phyloP scores from a whole-genome alignment of 2,329 filamentous ascomycete genomes.

The Sporothrix phasma region DNA sequence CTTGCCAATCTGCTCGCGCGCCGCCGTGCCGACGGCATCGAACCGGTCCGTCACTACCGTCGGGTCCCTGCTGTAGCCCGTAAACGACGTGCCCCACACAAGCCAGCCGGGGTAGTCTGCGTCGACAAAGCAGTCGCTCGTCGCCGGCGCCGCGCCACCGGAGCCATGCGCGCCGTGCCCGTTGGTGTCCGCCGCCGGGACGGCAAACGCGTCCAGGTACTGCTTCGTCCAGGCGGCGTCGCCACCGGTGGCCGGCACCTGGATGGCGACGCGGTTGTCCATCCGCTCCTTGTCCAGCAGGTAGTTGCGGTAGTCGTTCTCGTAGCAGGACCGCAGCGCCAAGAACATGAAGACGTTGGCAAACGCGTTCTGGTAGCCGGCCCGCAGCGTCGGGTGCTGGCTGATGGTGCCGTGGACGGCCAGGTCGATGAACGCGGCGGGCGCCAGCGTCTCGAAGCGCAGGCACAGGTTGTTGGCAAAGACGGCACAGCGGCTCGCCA shows the following conservation, averaged over 20 bases:
- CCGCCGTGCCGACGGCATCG: constrained; percentile 66
- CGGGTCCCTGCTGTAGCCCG: constrained; percentile 65
- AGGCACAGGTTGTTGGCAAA: constrained; percentile 86
- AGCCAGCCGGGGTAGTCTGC: constrained; percentile 91
- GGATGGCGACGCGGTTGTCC: constrained; percentile 63
- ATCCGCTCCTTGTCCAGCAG: constrained; percentile 70
- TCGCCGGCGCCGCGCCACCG: no score
- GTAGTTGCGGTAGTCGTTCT: constrained; percentile 80
- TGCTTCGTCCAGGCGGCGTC: constrained; percentile 69
- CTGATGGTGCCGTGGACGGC: constrained; percentile 78
- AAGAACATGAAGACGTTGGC: constrained; percentile 70
- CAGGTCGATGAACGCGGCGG: constrained; percentile 71
- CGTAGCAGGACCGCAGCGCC: constrained; percentile 75
- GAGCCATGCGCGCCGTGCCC: constrained; percentile 36
- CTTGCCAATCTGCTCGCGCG: constrained; percentile 69
- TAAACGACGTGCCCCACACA: constrained; percentile 84
- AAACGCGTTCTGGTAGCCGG: constrained; percentile 72
- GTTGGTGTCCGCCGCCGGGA: constrained; percentile 23
- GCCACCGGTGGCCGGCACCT: constrained; percentile 51
- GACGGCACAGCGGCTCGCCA: constrained; percentile 77
- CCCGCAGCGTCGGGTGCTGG: constrained; percentile 75
- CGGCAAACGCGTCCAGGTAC: constrained; percentile 68
- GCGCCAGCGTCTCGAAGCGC: constrained; percentile 81
- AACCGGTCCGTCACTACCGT: constrained; percentile 54
- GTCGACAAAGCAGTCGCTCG: constrained; percentile 64